Percentiles rank a stretch among this genome's conserved stretches.
phyloP scores from a whole-genome alignment of 164 flowering plant species.

The Vitis rupestris region DNA sequence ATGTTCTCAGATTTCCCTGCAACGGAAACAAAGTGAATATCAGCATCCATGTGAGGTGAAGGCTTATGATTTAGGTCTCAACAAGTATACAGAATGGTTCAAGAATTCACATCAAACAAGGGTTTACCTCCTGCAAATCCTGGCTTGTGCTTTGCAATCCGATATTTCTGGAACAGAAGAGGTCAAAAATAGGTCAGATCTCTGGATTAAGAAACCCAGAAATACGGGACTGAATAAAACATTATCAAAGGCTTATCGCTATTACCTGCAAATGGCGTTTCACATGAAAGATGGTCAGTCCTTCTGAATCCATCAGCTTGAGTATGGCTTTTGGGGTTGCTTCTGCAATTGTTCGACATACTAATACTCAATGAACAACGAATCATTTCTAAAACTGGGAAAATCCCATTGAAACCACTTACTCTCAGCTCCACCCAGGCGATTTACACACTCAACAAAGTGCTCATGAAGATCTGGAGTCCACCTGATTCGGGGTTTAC shows the following conservation, averaged over 20 bases:
- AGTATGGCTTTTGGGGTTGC: slow-evolving; percentile 94
- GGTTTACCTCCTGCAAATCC: slow-evolving; percentile 56
- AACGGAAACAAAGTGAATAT: not conserved
- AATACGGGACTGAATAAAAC: not conserved
- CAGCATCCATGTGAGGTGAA: too few species aligned
- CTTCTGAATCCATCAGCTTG: slow-evolving; percentile 80
- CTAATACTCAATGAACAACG: slow-evolving; percentile 3
- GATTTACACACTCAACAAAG: slow-evolving; percentile 81
- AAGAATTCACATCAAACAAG: not conserved
- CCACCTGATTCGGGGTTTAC: slow-evolving; percentile 34
- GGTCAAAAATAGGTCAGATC: not conserved
- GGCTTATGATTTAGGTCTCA: too few species aligned
- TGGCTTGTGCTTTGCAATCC: slow-evolving; percentile 73
- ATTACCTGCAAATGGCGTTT: slow-evolving; percentile 91
- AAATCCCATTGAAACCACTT: slow-evolving; percentile 23
- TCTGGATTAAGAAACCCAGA: not conserved
- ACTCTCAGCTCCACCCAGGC: slow-evolving; percentile 96
- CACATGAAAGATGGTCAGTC: slow-evolving; percentile 86
- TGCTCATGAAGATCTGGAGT: slow-evolving; percentile 83
- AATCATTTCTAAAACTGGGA: not conserved
- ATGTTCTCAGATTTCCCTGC: slow-evolving; percentile 56
- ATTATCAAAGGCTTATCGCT: slow-evolving; percentile 1
- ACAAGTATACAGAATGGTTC: too few species aligned
- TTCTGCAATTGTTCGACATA: slow-evolving; percentile 35
- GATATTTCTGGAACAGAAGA: slow-evolving; percentile 62